phyloP scores from a whole-genome alignment of 2,329 filamentous ascomycete genomes.

The Ophiocordyceps polyrhachis-furcata region DNA sequence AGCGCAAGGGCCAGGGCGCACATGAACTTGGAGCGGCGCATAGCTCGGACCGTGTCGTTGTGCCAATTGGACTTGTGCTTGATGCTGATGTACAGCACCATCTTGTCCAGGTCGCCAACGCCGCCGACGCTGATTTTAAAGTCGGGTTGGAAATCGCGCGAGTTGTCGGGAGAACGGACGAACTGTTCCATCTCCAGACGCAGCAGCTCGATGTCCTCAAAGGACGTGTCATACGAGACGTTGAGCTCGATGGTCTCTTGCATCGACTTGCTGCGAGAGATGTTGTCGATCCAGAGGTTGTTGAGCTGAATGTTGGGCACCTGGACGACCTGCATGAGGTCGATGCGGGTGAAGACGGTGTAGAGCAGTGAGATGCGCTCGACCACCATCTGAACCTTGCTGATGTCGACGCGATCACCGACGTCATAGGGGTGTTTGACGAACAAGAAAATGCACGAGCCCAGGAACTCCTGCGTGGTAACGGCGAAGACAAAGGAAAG shows the following conservation, averaged over 20 bases:
- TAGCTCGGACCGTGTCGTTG: constrained; percentile 64
- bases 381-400: constrained; percentile 52
- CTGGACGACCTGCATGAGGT: constrained; percentile 59
- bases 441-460: constrained; percentile 95
- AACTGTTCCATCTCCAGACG: constrained; percentile 73
- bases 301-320: constrained; percentile 88
- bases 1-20: constrained; percentile 75
- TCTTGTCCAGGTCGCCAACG: constrained; percentile 73
- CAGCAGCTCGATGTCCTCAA: constrained; percentile 76
- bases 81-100: constrained; percentile 66
- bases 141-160: constrained; percentile 77
- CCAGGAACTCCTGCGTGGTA: constrained; percentile 87
- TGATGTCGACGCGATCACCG: constrained; percentile 79
- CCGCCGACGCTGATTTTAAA: constrained; percentile 60
- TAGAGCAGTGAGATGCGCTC: constrained; percentile 90
- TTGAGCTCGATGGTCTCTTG: constrained; percentile 65
- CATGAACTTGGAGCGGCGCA: constrained; percentile 88
- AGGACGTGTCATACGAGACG: constrained; percentile 69
- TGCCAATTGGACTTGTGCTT: constrained; percentile 88
- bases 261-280: constrained; percentile 83
- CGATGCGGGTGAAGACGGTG: constrained; percentile 74
- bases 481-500: constrained; percentile 93
- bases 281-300: constrained; percentile 86
- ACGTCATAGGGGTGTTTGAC: constrained; percentile 98
- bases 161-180: constrained; percentile 66